phyloP scores from a whole-genome alignment of 768 basidiomycete species.

The Mycena galericulata region DNA sequence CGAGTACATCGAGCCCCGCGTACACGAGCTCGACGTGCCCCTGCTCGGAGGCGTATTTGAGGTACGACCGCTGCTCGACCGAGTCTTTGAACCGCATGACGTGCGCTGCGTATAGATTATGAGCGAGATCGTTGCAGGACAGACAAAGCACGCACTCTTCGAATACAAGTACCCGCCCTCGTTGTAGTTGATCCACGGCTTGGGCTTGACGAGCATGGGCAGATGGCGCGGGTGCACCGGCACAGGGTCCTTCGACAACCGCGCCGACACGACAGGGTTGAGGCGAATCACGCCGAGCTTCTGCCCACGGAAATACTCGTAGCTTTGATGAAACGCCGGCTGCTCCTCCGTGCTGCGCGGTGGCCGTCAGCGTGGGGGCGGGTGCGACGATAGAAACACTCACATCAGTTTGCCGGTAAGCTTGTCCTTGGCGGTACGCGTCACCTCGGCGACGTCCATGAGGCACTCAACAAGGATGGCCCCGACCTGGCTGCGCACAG shows the following conservation, averaged over 20 bases:
- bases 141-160: slow-evolving; percentile 61
- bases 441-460: slow-evolving; percentile 87
- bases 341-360: slow-evolving; percentile 76
- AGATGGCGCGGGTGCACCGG: slow-evolving; percentile 93
- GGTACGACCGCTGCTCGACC: slow-evolving; percentile 83
- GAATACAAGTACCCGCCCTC: slow-evolving; percentile 89
- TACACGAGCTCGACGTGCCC: slow-evolving; percentile 89
- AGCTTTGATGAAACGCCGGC: slow-evolving; percentile 91
- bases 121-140: slow-evolving; percentile 10
- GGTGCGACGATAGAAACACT: slow-evolving; percentile 44
- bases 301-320: slow-evolving; percentile 93
- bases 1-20: slow-evolving; percentile 90
- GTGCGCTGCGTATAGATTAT: slow-evolving; percentile 52
- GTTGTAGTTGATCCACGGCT: slow-evolving; percentile 83
- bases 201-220: slow-evolving; percentile 94
- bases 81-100: slow-evolving; percentile 96
- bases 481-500: slow-evolving; percentile 81
- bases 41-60: slow-evolving; percentile 76
- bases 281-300: slow-evolving; percentile 93
- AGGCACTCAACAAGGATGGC: slow-evolving; percentile 85
- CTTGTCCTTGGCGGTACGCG: slow-evolving; percentile 67
- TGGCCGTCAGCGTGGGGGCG: background rate
- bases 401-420: slow-evolving; percentile 71
- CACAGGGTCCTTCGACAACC: slow-evolving; percentile 80
- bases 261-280: slow-evolving; percentile 83